Evolutionary conservation across 495 filamentous ascomycete genomes (phyloP).

Genomic region (Neurospora africana): DNA sequence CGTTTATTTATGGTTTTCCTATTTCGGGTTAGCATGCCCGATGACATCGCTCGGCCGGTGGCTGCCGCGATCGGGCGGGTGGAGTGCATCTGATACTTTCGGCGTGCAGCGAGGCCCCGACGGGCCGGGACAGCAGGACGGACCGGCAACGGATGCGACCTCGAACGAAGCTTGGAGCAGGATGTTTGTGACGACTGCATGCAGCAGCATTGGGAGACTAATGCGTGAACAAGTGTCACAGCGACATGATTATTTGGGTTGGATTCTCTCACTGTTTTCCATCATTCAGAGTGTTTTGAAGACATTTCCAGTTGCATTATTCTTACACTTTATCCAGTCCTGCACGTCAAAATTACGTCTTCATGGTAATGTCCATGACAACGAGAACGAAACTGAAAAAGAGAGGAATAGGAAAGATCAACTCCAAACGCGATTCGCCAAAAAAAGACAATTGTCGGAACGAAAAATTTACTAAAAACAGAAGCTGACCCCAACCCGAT

Average conservation of each 20-base stretch:
- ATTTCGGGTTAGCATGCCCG: not conserved
- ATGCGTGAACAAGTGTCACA: not conserved
- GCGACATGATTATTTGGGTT: not conserved
- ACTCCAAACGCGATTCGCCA: too few species aligned
- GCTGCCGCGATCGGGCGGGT: not conserved
- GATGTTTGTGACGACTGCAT: not conserved
- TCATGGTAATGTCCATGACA: not conserved
- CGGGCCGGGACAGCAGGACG: not conserved
- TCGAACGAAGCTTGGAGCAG: not conserved
- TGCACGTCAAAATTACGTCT: not conserved
- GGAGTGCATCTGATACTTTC: not conserved
- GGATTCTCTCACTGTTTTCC: not conserved
- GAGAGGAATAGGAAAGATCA: too few species aligned
- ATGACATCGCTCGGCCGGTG: not conserved
- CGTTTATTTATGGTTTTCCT: not conserved
- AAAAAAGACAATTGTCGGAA: too few species aligned
- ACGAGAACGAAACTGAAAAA: too few species aligned
- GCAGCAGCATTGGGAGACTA: not conserved
- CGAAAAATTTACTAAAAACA: not conserved
- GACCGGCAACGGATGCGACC: not conserved
- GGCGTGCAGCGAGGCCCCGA: not conserved
- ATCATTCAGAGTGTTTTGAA: not conserved
- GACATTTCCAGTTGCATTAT: not conserved
- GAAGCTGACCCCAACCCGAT: not conserved
- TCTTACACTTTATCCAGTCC: not conserved